Conservation (phyloP, 352 stramenopile genomes). For the Achlya hypogyna region DNA sequence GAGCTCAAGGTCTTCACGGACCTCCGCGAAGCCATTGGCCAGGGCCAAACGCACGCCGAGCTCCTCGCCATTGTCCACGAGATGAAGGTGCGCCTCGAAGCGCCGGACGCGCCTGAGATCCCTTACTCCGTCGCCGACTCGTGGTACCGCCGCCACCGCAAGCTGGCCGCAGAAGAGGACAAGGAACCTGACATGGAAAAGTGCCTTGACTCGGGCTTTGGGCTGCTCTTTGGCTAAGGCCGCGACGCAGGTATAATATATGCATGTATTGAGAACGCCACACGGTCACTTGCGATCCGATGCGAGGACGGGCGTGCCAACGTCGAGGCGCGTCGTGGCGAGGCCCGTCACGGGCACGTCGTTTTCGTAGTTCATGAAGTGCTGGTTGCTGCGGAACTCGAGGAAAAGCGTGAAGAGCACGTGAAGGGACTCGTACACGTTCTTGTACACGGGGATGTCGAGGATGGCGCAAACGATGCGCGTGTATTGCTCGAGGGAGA, state of each 20-base stretch:
- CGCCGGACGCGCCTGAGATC: constrained; percentile 23
- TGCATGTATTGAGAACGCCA: neutral
- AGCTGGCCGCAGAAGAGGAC: neutral
- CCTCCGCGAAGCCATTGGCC: constrained; percentile 48
- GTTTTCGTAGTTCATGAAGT: constrained; percentile 86
- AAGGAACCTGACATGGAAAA: constrained; percentile 18
- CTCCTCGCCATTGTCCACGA: constrained; percentile 56
- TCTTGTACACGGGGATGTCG: constrained; percentile 93
- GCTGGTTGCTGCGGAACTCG: constrained; percentile 88
- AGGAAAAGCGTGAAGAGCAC: constrained; percentile 92
- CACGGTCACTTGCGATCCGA: neutral
- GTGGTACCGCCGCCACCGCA: constrained; percentile 76
- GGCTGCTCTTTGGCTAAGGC: constrained; percentile 16
- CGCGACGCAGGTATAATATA: neutral
- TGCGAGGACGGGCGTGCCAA: neutral
- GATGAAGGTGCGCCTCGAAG: constrained; percentile 33
- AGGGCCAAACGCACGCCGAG: constrained; percentile 38
- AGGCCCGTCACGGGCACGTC: constrained; percentile 1
- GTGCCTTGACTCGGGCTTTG: constrained; percentile 19
- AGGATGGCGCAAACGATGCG: constrained; percentile 88
- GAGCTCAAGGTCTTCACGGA: constrained; percentile 71
- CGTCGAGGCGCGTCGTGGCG: neutral
- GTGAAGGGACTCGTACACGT: constrained; percentile 91
- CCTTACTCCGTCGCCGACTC: constrained; percentile 49
- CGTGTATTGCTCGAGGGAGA: constrained; percentile 90